These are phyloP conservation scores for Gastrodia elata DNA, from an alignment of 106 monocot genomes.

Conservation along the genomic window DNA sequence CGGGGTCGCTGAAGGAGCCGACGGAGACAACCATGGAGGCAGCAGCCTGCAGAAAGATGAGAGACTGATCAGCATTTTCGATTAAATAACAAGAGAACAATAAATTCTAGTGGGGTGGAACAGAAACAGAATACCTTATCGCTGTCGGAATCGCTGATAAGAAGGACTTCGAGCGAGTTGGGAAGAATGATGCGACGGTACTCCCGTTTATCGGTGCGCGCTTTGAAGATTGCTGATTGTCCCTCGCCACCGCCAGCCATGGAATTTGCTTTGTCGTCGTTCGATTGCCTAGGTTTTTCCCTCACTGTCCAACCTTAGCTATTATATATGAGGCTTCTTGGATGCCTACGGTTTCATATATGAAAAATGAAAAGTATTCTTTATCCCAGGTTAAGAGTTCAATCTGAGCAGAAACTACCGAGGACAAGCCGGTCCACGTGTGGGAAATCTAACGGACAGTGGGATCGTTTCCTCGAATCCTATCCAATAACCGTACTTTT, in stretches of 20 bases:
- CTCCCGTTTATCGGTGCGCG: slow-evolving; percentile 66
- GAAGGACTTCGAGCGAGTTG: slow-evolving; percentile 64
- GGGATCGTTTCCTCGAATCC: not conserved
- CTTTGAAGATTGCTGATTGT: slow-evolving; percentile 42
- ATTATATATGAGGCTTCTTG: too few species aligned
- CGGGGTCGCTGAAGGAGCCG: slow-evolving; percentile 68
- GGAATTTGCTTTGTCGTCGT: not conserved
- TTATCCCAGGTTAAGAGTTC: too few species aligned
- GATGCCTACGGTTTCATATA: too few species aligned
- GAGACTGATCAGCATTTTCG: not conserved
- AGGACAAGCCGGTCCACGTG: slow-evolving; percentile 4
- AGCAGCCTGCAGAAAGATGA: slow-evolving; percentile 34
- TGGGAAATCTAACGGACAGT: not conserved
- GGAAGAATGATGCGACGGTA: slow-evolving; percentile 73
- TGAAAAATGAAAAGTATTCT: too few species aligned
- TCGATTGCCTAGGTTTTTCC: not conserved
- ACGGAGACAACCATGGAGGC: slow-evolving; percentile 79
- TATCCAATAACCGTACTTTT: not conserved
- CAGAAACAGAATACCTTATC: slow-evolving; percentile 39
- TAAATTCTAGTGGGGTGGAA: not conserved
- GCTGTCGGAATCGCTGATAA: slow-evolving; percentile 89
- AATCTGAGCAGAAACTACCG: too few species aligned
- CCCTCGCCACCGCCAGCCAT: slow-evolving; percentile 38
- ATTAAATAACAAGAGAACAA: not conserved
- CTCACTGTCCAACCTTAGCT: too few species aligned